Conservation (phyloP, 192 early-diverging fungal species). For the Martensiomyces pterosporus region DNA sequence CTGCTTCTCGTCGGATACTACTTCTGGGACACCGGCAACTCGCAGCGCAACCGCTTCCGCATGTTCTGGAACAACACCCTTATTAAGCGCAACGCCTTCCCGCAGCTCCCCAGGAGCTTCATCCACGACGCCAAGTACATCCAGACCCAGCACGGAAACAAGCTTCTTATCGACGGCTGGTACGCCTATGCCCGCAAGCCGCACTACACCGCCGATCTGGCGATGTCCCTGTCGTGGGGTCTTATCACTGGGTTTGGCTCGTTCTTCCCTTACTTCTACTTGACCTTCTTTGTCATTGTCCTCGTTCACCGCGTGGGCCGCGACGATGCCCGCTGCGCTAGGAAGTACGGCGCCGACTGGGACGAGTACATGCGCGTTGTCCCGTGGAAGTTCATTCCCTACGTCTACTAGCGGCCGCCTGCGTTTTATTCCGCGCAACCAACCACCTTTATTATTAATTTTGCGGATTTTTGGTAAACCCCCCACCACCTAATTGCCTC, state of each 20-base stretch:
- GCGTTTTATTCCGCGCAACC: too few relatives aligned
- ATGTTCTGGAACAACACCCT: conserved; percentile 52
- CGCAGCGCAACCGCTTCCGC: conserved; percentile 87
- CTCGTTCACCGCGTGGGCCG: conserved; percentile 84
- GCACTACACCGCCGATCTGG: conserved; percentile 93
- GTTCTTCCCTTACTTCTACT: conserved; percentile 91
- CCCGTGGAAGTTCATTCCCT: conserved; percentile 82
- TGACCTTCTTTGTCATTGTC: conserved; percentile 86
- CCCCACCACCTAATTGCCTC: too few relatives aligned
- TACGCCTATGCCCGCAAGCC: conserved; percentile 90
- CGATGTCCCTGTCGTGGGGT: conserved; percentile 90
- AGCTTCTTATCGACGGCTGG: conserved; percentile 84
- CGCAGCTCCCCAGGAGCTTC: conserved; percentile 56
- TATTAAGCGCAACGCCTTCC: conserved; percentile 52
- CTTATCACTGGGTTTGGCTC: conserved; percentile 78
- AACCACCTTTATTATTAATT: too few relatives aligned
- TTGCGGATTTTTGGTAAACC: too few relatives aligned
- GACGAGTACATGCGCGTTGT: conserved; percentile 80
- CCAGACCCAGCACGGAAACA: conserved; percentile 75
- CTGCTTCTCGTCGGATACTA: conserved; percentile 58
- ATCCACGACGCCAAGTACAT: conserved; percentile 81
- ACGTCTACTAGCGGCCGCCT: too few relatives aligned
- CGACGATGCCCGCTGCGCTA: conserved; percentile 82
- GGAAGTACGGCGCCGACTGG: conserved; percentile 96
- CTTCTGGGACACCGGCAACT: conserved; percentile 88